Conservation (phyloP, 495 filamentous ascomycete species). For the Gamarada debralockiae region DNA sequence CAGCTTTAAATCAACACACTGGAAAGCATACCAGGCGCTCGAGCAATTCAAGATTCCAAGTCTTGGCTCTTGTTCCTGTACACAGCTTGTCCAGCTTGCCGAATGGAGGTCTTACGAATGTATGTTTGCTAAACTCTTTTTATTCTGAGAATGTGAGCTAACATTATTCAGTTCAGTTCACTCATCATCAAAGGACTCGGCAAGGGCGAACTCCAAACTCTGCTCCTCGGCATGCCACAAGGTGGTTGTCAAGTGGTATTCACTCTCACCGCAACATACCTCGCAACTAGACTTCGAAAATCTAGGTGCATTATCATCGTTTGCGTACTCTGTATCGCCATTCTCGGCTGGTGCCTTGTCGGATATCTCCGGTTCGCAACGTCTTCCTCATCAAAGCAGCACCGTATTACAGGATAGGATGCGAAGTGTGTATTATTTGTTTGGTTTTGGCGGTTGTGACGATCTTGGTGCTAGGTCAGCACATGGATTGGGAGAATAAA, state of each 20-base stretch:
- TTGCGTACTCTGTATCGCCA: conserved; percentile 14
- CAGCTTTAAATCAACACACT: too few relatives aligned
- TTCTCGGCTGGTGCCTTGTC: conserved; percentile 61
- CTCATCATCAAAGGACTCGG: conserved; percentile 14
- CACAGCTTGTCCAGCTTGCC: conserved; percentile 43
- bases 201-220: neutral
- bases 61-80: conserved; percentile 56
- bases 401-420: conserved; percentile 45
- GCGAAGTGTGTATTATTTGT: conserved; percentile 10
- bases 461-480: conserved; percentile 7
- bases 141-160: neutral
- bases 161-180: conserved; percentile 6
- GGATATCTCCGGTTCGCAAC: conserved; percentile 48
- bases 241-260: conserved; percentile 9
- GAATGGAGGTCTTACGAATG: conserved; percentile 50
- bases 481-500: conserved; percentile 15
- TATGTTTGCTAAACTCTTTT: neutral
- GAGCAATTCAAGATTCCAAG: too few relatives aligned
- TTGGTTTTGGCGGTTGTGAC: conserved; percentile 7
- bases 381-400: conserved; percentile 18
- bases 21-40: too few relatives aligned
- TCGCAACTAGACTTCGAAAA: conserved; percentile 10
- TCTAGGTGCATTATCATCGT: conserved; percentile 14
- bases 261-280: neutral
- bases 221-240: conserved; percentile 14